phyloP scores from a whole-genome alignment of 768 basidiomycete species.

The Phanerochaete carnosa region DNA sequence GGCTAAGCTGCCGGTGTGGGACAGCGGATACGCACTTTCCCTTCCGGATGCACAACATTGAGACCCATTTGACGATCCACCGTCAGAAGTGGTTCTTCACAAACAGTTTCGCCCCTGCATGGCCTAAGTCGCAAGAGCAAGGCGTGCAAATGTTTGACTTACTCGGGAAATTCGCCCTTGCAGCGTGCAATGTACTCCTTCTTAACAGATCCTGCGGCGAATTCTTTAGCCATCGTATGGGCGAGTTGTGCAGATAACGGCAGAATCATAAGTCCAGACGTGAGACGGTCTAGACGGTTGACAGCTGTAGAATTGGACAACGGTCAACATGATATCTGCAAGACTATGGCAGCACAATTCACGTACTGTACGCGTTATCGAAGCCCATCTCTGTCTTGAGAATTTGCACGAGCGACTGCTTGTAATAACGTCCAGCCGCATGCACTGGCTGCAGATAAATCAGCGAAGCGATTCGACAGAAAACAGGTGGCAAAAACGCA shows the following conservation, averaged over 20 bases:
- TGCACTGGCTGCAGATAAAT: slow-evolving; percentile 71
- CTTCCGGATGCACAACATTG: slow-evolving; percentile 93
- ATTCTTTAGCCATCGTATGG: slow-evolving; percentile 71
- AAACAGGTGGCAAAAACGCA: slow-evolving; percentile 41
- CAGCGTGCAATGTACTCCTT: slow-evolving; percentile 95
- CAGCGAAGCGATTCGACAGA: slow-evolving; percentile 2
- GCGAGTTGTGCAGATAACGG: slow-evolving; percentile 73
- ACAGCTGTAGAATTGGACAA: slow-evolving; percentile 59
- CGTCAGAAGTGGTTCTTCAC: slow-evolving; percentile 84
- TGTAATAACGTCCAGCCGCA: slow-evolving; percentile 85
- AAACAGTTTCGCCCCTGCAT: slow-evolving; percentile 70
- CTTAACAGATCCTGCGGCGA: slow-evolving; percentile 72
- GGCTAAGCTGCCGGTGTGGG: too few relatives aligned
- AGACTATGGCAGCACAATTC: background rate
- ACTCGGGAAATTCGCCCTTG: slow-evolving; percentile 84
- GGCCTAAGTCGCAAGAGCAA: background rate
- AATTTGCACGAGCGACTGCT: slow-evolving; percentile 86
- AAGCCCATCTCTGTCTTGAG: slow-evolving; percentile 82
- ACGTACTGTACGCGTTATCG: slow-evolving; percentile 79
- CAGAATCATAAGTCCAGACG: slow-evolving; percentile 93
- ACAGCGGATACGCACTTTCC: slow-evolving; percentile 83
- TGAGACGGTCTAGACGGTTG: slow-evolving; percentile 91
- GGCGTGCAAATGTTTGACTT: slow-evolving; percentile 27
- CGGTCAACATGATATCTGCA: background rate
- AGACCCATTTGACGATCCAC: slow-evolving; percentile 96